Percentiles rank a stretch among this genome's conserved stretches.
These are phyloP conservation scores for Penicillium sp. DNA, from an alignment of 2,329 filamentous ascomycete genomes.

Conservation along the genomic window DNA sequence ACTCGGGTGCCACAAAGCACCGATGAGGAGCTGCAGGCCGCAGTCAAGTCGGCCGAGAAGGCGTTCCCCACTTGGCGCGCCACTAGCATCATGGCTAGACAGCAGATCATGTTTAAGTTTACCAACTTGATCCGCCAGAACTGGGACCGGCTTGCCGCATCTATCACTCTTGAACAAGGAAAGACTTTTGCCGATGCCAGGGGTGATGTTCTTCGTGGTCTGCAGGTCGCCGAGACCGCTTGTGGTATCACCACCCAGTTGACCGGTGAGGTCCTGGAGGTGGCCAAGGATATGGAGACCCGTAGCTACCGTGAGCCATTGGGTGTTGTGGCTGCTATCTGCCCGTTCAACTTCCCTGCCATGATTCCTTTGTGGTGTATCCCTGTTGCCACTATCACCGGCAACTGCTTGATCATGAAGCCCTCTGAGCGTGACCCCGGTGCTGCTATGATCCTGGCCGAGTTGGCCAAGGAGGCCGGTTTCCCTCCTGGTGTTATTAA, in stretches of 20 bases:
- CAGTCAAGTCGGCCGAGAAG: conserved; percentile 58
- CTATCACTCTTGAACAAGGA: conserved; percentile 63
- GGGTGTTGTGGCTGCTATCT: conserved; percentile 61
- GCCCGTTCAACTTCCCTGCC: conserved; percentile 65
- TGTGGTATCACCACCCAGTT: conserved; percentile 64
- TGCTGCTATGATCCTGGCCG: conserved; percentile 61
- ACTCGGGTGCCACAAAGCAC: conserved; percentile 62
- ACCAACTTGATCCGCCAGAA: conserved; percentile 58
- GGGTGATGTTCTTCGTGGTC: conserved; percentile 60
- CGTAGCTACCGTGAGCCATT: conserved; percentile 61
- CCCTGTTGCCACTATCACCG: conserved; percentile 59
- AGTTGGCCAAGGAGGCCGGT: conserved; percentile 58
- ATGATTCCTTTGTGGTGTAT: conserved; percentile 68
- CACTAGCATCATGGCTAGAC: conserved; percentile 55
- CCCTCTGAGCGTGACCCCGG: conserved; percentile 62
- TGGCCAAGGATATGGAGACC: conserved; percentile 66
- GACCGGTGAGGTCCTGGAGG: conserved; percentile 62
- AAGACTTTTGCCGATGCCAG: conserved; percentile 65
- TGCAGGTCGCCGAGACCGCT: conserved; percentile 63
- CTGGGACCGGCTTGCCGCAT: conserved; percentile 61
- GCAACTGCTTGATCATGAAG: conserved; percentile 61
- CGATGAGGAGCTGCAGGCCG: conserved; percentile 58
- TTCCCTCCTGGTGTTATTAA: conserved; percentile 63
- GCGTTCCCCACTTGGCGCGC: conserved; percentile 59
- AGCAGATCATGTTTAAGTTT: conserved; percentile 65